Evolutionary conservation across 768 basidiomycete species (phyloP), one percentile per base, ranked within the genome.

Genomic region (Heimioporus sp.): DNA sequence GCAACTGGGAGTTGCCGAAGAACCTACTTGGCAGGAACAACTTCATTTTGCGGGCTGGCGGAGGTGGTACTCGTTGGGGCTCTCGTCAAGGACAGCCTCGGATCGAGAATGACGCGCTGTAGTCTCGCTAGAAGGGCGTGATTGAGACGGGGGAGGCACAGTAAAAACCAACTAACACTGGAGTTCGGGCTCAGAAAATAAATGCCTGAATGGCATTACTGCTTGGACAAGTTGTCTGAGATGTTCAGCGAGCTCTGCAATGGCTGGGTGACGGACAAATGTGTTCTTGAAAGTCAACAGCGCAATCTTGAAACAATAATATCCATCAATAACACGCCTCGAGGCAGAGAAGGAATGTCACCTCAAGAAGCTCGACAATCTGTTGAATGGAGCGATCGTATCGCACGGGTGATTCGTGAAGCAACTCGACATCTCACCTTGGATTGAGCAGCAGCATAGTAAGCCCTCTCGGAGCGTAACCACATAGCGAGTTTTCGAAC

Each of bases 361-460:
- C 81, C 69, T 75, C 65, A 20, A 82, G 69, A 40, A 82, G 67
- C 34, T 70, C 72, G 31, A 82, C 48, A 46, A 83, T 82, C 81
- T 83, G 24, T 48, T 17, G n/a, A n/a, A 40, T 32, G 28, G 19
- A 38, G 46, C 10, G 24, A 41, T 56, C 30, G 51, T 28, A 30
- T 38, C 16, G 44, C 31, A 47, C 59, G 20, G 54, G 46, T 32
- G 16, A 11, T 17, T 13, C 28, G 24, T 24, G 51, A 36, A 5
- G 6, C n/a, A 6, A n/a, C 12, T n/a, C n/a, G 39, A 21, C 38
- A 9, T 59, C 69, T 53, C 52, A 81, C 82, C 67, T 78, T 74
- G 41, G 72, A 74, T 34, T 79, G 74, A 39, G 80, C 82, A 31
- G 54, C 68, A 1, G 62, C 43, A 59, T 84, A 84, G 57, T 83